These are phyloP conservation scores for Yamadazyma aaseri DNA, from an alignment of 1,139 yeast species.

Conservation along the genomic window DNA sequence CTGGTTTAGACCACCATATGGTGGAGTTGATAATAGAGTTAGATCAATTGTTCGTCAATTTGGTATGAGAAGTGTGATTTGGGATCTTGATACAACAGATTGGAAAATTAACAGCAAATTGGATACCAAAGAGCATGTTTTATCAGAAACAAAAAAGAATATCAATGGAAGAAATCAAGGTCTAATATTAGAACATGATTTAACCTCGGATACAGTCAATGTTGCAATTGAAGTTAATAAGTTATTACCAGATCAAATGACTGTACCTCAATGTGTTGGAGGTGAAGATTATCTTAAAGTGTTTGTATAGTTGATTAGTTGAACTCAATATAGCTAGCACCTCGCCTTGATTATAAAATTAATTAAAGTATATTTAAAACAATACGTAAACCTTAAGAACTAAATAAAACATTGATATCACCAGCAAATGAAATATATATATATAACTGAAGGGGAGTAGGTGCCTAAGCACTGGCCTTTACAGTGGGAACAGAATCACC, in stretches of 20 bases:
- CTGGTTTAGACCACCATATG: conserved; percentile 96
- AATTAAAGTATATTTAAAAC: not conserved
- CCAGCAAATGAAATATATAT: not conserved
- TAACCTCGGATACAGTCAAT: conserved; percentile 62
- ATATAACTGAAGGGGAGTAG: not conserved
- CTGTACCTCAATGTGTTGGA: conserved; percentile 82
- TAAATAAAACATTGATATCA: not conserved
- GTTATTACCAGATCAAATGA: conserved; percentile 52
- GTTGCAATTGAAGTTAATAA: conserved; percentile 60
- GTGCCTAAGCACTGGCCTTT: conserved; percentile 15
- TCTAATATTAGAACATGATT: conserved; percentile 83
- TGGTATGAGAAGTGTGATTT: conserved; percentile 82
- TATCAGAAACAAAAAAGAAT: conserved; percentile 44
- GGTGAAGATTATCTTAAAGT: conserved; percentile 50
- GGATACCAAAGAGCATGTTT: conserved; percentile 51
- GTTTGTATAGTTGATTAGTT: conserved; percentile 14
- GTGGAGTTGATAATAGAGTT: conserved; percentile 86
- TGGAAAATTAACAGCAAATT: conserved; percentile 62
- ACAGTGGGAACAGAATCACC: conserved; percentile 19
- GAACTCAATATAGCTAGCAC: not conserved
- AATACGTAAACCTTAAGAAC: not conserved
- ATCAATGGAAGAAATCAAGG: conserved; percentile 56
- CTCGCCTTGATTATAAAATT: too few relatives aligned
- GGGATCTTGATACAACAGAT: conserved; percentile 92
- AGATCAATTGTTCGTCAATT: conserved; percentile 77